phyloP scores from a whole-genome alignment of 2,329 filamentous ascomycete species.

The Lecanosticta acicola region DNA sequence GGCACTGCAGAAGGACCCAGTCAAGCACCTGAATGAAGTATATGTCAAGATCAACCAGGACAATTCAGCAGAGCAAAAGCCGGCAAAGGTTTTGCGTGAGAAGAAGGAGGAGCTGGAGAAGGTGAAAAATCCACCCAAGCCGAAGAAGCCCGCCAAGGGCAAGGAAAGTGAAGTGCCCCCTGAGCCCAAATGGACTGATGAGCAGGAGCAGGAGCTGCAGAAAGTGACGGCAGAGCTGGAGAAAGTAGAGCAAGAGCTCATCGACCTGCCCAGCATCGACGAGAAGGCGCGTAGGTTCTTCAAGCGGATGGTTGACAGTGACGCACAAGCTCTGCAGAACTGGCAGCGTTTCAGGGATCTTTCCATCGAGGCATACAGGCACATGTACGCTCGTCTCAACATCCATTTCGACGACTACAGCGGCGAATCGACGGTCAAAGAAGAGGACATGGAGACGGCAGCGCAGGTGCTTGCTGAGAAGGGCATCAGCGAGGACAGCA shows the following conservation, averaged over 20 bases:
- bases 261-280: conserved; percentile 55
- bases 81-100: conserved; percentile 49
- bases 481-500: conserved; percentile 57
- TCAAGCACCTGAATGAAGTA: conserved; percentile 75
- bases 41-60: conserved; percentile 70
- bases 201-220: conserved; percentile 46
- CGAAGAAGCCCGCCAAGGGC: conserved; percentile 38
- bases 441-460: conserved; percentile 57
- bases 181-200: conserved; percentile 35
- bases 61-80: conserved; percentile 59
- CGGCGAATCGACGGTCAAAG: conserved; percentile 62
- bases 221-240: conserved; percentile 44
- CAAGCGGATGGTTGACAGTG: conserved; percentile 62
- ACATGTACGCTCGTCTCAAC: conserved; percentile 59
- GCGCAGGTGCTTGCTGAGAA: conserved; percentile 55
- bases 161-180: conserved; percentile 39
- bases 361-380: conserved; percentile 59
- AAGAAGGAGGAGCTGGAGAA: conserved; percentile 40
- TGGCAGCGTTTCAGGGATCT: conserved; percentile 61
- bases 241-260: conserved; percentile 44
- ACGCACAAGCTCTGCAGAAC: conserved; percentile 53
- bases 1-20: conserved; percentile 64
- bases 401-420: conserved; percentile 62
- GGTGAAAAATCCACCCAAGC: conserved; percentile 35
- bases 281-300: conserved; percentile 69